phyloP scores from a whole-genome alignment of 2,329 filamentous ascomycete genomes.

The Stachybotrys chlorohalonatus region DNA sequence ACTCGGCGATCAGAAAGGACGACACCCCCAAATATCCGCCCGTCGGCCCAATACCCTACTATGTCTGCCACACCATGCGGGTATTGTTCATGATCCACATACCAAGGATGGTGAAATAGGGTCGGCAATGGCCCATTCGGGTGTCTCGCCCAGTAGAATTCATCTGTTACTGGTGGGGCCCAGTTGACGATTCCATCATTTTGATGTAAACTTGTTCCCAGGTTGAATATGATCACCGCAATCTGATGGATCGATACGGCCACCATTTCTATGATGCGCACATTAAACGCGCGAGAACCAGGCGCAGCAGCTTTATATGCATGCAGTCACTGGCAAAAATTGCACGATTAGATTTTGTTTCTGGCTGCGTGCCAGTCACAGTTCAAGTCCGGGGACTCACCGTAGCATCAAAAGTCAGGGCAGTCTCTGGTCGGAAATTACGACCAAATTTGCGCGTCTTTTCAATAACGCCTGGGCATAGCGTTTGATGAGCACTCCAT shows the following conservation, averaged over 20 bases:
- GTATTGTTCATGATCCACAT: conserved; percentile 4
- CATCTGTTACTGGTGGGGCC: conserved; percentile 8
- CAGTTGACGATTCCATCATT: conserved; percentile 12
- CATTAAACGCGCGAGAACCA: conserved; percentile 15
- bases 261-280: conserved; percentile 20
- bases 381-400: too few relatives aligned
- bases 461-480: conserved; percentile 10
- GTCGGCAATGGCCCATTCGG: conserved; percentile 11
- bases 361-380: too few relatives aligned
- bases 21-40: conserved; percentile 4
- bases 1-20: conserved; percentile 1
- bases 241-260: conserved; percentile 19
- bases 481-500: conserved; percentile 6
- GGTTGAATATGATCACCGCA: conserved; percentile 12
- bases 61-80: conserved; percentile 8
- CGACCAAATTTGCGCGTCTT: conserved; percentile 6
- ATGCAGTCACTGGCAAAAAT: conserved; percentile 10
- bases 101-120: conserved; percentile 12
- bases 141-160: conserved; percentile 1
- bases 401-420: too few relatives aligned
- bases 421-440: conserved; percentile 1
- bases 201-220: conserved; percentile 11
- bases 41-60: conserved; percentile 12
- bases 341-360: too few relatives aligned
- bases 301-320: conserved; percentile 12